phyloP scores from a whole-genome alignment of 371 early-diverging fungal species.

The Amoeboradix gromovi region DNA sequence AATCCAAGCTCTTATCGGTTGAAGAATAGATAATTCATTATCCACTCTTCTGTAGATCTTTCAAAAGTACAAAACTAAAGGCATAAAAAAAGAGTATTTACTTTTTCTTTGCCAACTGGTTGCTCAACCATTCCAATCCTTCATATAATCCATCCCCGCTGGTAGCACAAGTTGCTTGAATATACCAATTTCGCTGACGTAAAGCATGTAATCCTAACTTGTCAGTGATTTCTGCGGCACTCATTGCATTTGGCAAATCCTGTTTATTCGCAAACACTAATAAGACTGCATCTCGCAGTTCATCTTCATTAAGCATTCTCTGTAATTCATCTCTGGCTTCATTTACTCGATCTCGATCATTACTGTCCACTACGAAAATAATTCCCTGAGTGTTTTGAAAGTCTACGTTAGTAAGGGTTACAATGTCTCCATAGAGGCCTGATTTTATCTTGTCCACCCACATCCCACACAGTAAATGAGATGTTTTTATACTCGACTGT shows the following conservation, averaged over 20 bases:
- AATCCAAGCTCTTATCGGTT: too few relatives aligned
- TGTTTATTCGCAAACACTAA: conserved; percentile 72
- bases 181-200: conserved; percentile 58
- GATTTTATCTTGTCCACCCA: conserved; percentile 21
- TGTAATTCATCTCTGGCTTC: conserved; percentile 61
- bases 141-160: conserved; percentile 80
- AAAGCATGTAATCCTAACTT: conserved; percentile 47
- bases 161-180: conserved; percentile 74
- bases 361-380: conserved; percentile 79
- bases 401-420: too few relatives aligned
- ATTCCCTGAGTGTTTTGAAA: conserved; percentile 23
- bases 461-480: conserved; percentile 16
- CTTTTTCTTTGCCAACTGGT: neutral
- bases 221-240: conserved; percentile 49
- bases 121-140: conserved; percentile 2
- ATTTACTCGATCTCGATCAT: conserved; percentile 59
- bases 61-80: too few relatives aligned
- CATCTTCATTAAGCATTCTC: conserved; percentile 61
- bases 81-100: too few relatives aligned
- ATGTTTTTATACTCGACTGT: conserved; percentile 11
- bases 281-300: conserved; percentile 43
- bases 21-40: too few relatives aligned
- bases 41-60: too few relatives aligned
- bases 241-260: conserved; percentile 63
- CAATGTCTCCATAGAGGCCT: conserved; percentile 16